Conservation (phyloP, 768 basidiomycete species). For the Postia placenta region DNA sequence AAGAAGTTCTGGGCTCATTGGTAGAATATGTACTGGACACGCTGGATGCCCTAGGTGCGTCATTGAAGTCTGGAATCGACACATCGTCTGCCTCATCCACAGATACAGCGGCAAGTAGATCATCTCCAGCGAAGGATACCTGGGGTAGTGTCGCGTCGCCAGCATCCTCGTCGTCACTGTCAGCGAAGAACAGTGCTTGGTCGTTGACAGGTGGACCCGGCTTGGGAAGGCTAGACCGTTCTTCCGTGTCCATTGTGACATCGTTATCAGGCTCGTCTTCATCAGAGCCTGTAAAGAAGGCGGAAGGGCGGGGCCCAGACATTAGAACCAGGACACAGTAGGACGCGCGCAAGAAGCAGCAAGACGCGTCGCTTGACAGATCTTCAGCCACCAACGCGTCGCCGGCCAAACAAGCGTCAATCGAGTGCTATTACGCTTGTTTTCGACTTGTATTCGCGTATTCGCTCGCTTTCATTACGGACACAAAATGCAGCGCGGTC, state of each 20-base stretch:
- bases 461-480: not conserved
- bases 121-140: not conserved
- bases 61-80: constrained; percentile 21
- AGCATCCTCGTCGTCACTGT: constrained; percentile 39
- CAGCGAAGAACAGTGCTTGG: constrained; percentile 30
- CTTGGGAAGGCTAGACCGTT: no score
- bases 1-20: constrained; percentile 18
- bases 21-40: constrained; percentile 33
- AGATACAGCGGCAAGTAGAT: constrained; percentile 1
- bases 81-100: constrained; percentile 13
- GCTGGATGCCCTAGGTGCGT: constrained; percentile 30
- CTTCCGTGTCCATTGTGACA: no score
- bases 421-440: not conserved
- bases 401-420: constrained; percentile 15
- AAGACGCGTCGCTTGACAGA: constrained; percentile 11
- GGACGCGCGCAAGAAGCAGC: no score
- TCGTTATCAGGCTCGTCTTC: no score
- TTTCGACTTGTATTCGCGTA: not conserved
- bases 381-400: constrained; percentile 20
- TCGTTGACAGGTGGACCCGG: not conserved
- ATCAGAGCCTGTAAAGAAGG: not conserved
- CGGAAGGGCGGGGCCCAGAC: not conserved
- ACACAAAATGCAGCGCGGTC: constrained; percentile 74
- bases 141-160: not conserved
- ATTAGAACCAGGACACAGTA: not conserved